Base-by-base conservation (phyloP, 2,329 filamentous ascomycete species). In the Metarhizium robertsii region DNA sequence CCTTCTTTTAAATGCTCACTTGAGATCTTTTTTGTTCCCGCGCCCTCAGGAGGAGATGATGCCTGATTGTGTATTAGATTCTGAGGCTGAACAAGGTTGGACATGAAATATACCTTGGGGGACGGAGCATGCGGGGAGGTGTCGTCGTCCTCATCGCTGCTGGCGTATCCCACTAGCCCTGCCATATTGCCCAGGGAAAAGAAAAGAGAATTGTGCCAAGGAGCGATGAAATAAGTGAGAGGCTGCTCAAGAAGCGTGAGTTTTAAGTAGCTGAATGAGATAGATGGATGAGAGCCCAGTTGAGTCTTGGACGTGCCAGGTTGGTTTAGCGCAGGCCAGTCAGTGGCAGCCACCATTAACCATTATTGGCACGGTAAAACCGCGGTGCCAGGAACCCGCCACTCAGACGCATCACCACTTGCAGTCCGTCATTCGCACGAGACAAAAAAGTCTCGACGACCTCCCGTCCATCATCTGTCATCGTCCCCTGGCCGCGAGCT, bases 61-160 rank as follows among this genome's bases (percentile, higher is more conserved):
- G 2, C 25, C 42, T 20, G n/a, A 10, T 45, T 20, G 18, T 16
- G 11, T 40, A 16, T 45, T 45, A 45, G 42, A 20, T 20, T 45
- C n/a, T 25, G 42, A 16, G 8, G 6, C n/a, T 45, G 8, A 40
- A 40, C 38, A 16, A 20, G 16, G 42, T 45, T 2, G 42, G 10
- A 34, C 10, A 34, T 29, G 11, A 3, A 14, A 30, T 43, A 8
- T 56, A 53, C 56, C 51, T 52, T 50, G 20, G 51, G 40, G 4
- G 51, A 51, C 13, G 25, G 29, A 10, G 18, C 32, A 36, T 53
- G 46, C 18, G 16, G 48, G 25, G 54, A 38, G 25, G 11, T 32
- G 2, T 73, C 73, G 3, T 75, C 72, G 6, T 78, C 77, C 2
- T 79, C 78, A 47, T 79, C 76, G 55, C 77, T 80, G 61, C 78